Percentiles rank a stretch among this genome's conserved stretches.
These are phyloP conservation scores for Solanum sitiens DNA, from an alignment of 257 asterid species.

Conservation along the genomic window DNA sequence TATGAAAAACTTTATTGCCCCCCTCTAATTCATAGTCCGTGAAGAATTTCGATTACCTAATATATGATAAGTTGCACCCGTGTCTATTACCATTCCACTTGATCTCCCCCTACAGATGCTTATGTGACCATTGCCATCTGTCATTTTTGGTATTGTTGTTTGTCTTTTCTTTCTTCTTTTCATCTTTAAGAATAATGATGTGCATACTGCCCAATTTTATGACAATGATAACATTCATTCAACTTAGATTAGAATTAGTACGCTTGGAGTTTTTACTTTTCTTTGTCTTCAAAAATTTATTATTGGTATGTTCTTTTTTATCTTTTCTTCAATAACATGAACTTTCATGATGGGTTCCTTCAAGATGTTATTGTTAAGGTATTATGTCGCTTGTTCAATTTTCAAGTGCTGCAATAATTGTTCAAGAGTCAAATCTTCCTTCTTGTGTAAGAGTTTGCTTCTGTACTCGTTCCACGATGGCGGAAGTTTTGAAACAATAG, in stretches of 20 bases:
- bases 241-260: neutral
- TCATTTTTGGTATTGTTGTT: too few species aligned
- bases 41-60: neutral
- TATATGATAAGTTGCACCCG: accelerated
- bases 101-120: neutral
- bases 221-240: neutral
- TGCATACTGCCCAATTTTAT: neutral
- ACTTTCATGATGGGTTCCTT: neutral
- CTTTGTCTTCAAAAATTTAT: accelerated
- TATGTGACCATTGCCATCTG: neutral
- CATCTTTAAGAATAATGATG: neutral
- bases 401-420: too few species aligned
- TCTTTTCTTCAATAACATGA: too few species aligned
- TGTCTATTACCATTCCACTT: neutral
- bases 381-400: too few species aligned
- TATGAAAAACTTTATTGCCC: too few species aligned
- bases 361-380: too few species aligned
- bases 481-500: too few species aligned
- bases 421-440: too few species aligned
- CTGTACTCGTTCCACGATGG: neutral
- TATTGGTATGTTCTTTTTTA: neutral
- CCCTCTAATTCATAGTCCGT: neutral
- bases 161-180: too few species aligned
- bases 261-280: too few species aligned
- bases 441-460: neutral